Percentiles rank a stretch among this genome's conserved stretches.
Conservation (phyloP, 2,329 filamentous ascomycete genomes). For the Cordyceps cateniannulata region DNA sequence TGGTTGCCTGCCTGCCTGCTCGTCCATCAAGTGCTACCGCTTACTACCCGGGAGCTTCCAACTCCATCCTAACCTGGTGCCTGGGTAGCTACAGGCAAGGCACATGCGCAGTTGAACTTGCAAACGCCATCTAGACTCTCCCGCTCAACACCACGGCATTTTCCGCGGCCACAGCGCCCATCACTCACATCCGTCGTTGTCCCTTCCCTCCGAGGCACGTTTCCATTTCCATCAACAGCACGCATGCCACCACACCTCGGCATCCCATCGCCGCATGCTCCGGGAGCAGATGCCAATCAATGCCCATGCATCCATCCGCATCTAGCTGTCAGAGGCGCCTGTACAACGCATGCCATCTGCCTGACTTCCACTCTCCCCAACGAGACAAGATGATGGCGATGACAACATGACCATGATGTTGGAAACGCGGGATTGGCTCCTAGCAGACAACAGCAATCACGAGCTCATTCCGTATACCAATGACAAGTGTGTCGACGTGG, state of each 20-base stretch:
- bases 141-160: neutral
- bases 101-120: too few species aligned
- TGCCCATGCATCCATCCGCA: neutral
- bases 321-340: neutral
- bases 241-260: neutral
- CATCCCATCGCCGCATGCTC: neutral
- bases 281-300: neutral
- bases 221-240: neutral
- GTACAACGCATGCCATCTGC: neutral
- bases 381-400: neutral
- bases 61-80: too few species aligned
- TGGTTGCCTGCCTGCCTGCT: too few species aligned
- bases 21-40: too few species aligned
- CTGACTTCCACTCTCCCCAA: neutral
- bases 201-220: neutral
- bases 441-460: neutral
- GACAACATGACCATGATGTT: neutral
- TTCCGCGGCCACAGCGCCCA: neutral
- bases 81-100: too few species aligned
- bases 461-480: neutral
- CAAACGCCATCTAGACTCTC: neutral
- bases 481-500: neutral
- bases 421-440: neutral
- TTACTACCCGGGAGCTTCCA: too few species aligned
- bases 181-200: neutral